Conservation (phyloP, 177 flowering plant genomes). For the Vitis hybrid region DNA sequence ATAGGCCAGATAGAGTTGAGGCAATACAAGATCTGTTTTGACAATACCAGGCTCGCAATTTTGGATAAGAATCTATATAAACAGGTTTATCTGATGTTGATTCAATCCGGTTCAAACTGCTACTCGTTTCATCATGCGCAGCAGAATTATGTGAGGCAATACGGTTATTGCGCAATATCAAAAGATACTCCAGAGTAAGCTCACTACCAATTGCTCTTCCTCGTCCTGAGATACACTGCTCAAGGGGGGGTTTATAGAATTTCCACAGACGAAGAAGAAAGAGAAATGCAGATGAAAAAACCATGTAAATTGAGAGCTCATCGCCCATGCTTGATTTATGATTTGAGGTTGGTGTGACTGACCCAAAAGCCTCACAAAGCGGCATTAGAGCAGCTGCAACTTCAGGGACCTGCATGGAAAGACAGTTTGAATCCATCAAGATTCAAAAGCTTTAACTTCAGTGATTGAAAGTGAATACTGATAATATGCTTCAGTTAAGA, state of each 20-base stretch:
- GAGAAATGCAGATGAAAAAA: slow-evolving; percentile 88
- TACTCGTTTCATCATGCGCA: slow-evolving; percentile 19
- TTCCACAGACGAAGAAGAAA: slow-evolving; percentile 88
- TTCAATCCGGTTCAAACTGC: slow-evolving; percentile 21
- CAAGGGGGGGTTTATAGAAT: slow-evolving; percentile 80
- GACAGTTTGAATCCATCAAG: neutral
- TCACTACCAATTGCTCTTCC: slow-evolving; percentile 46
- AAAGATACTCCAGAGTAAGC: slow-evolving; percentile 72
- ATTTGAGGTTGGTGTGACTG: slow-evolving; percentile 49
- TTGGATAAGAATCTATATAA: slow-evolving; percentile 74
- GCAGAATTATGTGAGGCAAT: slow-evolving; percentile 28
- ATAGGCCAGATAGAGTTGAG: slow-evolving; percentile 72
- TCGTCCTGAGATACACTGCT: slow-evolving; percentile 46
- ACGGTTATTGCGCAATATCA: slow-evolving; percentile 61
- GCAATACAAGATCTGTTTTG: slow-evolving; percentile 83
- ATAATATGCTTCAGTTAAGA: too few relatives aligned
- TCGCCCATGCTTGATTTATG: slow-evolving; percentile 42
- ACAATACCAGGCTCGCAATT: slow-evolving; percentile 77
- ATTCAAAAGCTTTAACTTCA: neutral
- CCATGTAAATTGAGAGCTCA: slow-evolving; percentile 57
- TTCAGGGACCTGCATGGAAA: slow-evolving; percentile 67
- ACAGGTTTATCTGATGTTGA: slow-evolving; percentile 42
- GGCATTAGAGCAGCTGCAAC: slow-evolving; percentile 89
- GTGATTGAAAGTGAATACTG: too few relatives aligned
- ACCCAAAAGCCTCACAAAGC: slow-evolving; percentile 89